A percentile compares a stretch with the other conserved stretches of the same genome.
Evolutionary conservation across 2,329 filamentous ascomycete species (phyloP).

Genomic region (Aspergillus pseudoterreus): DNA sequence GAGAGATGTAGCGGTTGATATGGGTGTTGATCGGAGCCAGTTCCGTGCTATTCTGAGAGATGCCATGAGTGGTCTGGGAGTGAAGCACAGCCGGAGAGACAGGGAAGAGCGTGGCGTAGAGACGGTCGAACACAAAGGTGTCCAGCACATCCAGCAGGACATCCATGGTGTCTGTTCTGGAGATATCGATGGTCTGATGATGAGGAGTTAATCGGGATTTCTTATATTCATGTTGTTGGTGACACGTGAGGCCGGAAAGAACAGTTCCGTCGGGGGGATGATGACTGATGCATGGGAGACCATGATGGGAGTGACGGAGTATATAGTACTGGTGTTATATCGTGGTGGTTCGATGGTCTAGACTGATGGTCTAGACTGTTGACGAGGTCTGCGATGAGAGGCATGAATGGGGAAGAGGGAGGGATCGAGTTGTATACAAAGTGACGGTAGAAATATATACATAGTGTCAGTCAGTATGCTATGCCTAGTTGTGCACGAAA

Average conservation of each 20-base stretch:
- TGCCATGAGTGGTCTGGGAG: background rate
- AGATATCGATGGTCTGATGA: background rate
- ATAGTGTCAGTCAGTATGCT: too few relatives aligned
- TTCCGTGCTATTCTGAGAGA: conserved; percentile 1
- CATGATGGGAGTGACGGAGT: too few relatives aligned
- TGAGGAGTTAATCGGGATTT: background rate
- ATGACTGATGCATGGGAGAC: too few relatives aligned
- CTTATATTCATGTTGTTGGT: background rate
- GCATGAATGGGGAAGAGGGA: too few relatives aligned
- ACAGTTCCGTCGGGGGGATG: conserved; percentile 1
- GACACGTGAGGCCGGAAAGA: conserved; percentile 7
- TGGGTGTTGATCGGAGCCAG: background rate
- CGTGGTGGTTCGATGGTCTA: too few relatives aligned
- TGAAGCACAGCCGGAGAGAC: background rate
- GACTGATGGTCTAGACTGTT: too few relatives aligned
- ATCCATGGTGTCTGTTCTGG: conserved; percentile 12
- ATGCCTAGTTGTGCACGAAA: too few relatives aligned
- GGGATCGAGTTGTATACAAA: too few relatives aligned
- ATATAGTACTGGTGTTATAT: too few relatives aligned
- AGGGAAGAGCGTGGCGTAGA: conserved; percentile 16
- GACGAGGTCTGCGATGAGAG: too few relatives aligned
- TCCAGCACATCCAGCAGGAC: conserved; percentile 19
- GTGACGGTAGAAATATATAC: too few relatives aligned
- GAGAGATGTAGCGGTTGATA: conserved; percentile 7
- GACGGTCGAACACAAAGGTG: conserved; percentile 17